Percentiles rank a stretch among this genome's conserved stretches.
Conservation (phyloP, 2,329 filamentous ascomycete species). For the Trichoderma citrinoviride region DNA sequence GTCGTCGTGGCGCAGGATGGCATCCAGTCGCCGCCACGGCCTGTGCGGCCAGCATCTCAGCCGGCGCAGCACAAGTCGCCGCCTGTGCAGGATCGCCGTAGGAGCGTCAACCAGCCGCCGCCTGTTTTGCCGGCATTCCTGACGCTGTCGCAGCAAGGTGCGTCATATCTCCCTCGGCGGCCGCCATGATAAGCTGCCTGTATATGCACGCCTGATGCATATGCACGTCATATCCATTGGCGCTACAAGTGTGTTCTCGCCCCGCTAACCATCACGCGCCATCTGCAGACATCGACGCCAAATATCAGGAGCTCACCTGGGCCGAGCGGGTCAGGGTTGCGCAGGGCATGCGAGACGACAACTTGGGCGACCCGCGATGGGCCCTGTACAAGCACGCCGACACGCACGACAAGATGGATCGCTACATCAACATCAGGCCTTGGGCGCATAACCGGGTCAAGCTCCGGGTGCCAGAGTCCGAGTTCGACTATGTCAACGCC, state of each 20-base stretch:
- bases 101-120: slow-evolving; percentile 23
- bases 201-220: slow-evolving; percentile 6
- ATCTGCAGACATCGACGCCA: slow-evolving; percentile 46
- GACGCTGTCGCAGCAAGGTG: slow-evolving; percentile 39
- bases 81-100: slow-evolving; percentile 14
- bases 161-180: slow-evolving; percentile 19
- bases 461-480: slow-evolving; percentile 70
- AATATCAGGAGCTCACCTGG: slow-evolving; percentile 54
- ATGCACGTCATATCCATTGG: slow-evolving; percentile 10
- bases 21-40: slow-evolving; percentile 23
- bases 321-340: slow-evolving; percentile 50
- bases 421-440: slow-evolving; percentile 86
- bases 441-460: slow-evolving; percentile 84
- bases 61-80: slow-evolving; percentile 6
- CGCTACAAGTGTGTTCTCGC: slow-evolving; percentile 2
- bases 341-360: slow-evolving; percentile 40
- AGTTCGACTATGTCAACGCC: slow-evolving; percentile 79
- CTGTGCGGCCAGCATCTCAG: not conserved
- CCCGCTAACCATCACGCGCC: slow-evolving; percentile 17
- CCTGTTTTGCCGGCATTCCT: slow-evolving; percentile 42
- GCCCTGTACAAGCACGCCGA: slow-evolving; percentile 37
- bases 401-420: slow-evolving; percentile 56
- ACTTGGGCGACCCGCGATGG: slow-evolving; percentile 36
- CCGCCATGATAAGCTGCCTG: not conserved
- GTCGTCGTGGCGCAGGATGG: slow-evolving; percentile 40